Conservation (phyloP, 805 yeast genomes). For the Torulaspora gathmanii region DNA sequence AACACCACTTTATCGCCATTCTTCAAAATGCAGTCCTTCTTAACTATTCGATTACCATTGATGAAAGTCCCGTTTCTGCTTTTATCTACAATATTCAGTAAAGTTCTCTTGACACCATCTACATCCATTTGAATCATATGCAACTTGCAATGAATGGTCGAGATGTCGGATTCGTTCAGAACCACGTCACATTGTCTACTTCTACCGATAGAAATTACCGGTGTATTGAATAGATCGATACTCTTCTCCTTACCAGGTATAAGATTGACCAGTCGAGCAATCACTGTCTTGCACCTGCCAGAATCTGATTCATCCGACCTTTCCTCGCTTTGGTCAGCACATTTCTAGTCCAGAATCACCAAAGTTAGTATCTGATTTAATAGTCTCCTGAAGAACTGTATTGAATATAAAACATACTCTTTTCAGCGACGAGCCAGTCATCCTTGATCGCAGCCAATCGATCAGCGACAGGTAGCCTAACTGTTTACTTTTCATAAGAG, state of each 20-base stretch:
- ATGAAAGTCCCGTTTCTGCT: slow-evolving; percentile 62
- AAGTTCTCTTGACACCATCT: slow-evolving; percentile 34
- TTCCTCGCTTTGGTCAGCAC: slow-evolving; percentile 18
- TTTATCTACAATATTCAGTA: slow-evolving; percentile 49
- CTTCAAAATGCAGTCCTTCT: slow-evolving; percentile 45
- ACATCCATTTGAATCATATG: slow-evolving; percentile 39
- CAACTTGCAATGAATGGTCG: slow-evolving; percentile 59
- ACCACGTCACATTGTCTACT: slow-evolving; percentile 56
- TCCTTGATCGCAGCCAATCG: neutral
- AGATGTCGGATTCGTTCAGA: slow-evolving; percentile 54
- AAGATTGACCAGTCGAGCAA: slow-evolving; percentile 29
- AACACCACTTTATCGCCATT: slow-evolving; percentile 62
- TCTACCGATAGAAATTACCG: slow-evolving; percentile 45
- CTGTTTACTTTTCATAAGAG: slow-evolving; percentile 1
- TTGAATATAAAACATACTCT: slow-evolving; percentile 10
- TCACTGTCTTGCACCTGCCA: slow-evolving; percentile 1
- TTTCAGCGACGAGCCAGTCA: slow-evolving; percentile 6
- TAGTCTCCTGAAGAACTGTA: neutral
- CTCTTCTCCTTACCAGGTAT: slow-evolving; percentile 35
- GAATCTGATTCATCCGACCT: slow-evolving; percentile 3
- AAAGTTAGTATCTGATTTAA: neutral
- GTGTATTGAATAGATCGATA: slow-evolving; percentile 33
- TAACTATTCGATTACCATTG: slow-evolving; percentile 50
- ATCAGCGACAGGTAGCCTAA: neutral
- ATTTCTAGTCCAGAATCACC: slow-evolving; percentile 2